A percentile compares a stretch with the other conserved stretches of the same genome.
These are phyloP conservation scores for Corynascus novoguineensis DNA, from an alignment of 495 filamentous ascomycete species.

Conservation along the genomic window DNA sequence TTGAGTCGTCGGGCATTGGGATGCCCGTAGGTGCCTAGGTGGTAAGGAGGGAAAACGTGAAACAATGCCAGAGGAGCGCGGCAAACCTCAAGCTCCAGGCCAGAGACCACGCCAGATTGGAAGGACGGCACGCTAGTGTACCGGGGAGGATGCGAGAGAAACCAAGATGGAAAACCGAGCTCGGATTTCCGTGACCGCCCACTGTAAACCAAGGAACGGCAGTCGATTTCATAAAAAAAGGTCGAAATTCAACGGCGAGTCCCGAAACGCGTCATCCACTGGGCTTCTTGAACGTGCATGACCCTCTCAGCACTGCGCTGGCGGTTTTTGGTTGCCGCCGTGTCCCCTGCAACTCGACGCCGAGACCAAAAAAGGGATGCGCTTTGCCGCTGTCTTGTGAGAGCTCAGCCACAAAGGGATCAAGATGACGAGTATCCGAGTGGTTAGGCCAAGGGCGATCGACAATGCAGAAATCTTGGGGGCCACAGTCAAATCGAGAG, in stretches of 20 bases:
- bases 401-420: slow-evolving; percentile 20
- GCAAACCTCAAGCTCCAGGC: slow-evolving; percentile 4
- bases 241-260: not conserved
- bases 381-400: slow-evolving; percentile 15
- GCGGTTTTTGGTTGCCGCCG: not conserved
- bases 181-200: not conserved
- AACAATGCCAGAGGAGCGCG: slow-evolving; percentile 1
- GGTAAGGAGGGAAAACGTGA: not conserved
- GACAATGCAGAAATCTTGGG: slow-evolving; percentile 1
- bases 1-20: slow-evolving; percentile 33
- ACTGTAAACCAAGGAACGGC: not conserved
- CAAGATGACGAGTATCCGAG: slow-evolving; percentile 7
- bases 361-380: not conserved
- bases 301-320: not conserved
- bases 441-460: slow-evolving; percentile 20
- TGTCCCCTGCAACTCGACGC: slow-evolving; percentile 1
- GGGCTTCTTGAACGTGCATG: not conserved
- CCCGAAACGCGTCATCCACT: slow-evolving; percentile 2
- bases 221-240: not conserved
- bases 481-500: not conserved
- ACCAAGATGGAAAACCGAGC: no score
- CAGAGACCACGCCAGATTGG: not conserved
- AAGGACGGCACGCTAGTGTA: slow-evolving; percentile 7
- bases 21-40: not conserved
- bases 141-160: not conserved